Evolutionary conservation across 2,329 filamentous ascomycete genomes (phyloP).

Genomic region (Botrytis fragariae): DNA sequence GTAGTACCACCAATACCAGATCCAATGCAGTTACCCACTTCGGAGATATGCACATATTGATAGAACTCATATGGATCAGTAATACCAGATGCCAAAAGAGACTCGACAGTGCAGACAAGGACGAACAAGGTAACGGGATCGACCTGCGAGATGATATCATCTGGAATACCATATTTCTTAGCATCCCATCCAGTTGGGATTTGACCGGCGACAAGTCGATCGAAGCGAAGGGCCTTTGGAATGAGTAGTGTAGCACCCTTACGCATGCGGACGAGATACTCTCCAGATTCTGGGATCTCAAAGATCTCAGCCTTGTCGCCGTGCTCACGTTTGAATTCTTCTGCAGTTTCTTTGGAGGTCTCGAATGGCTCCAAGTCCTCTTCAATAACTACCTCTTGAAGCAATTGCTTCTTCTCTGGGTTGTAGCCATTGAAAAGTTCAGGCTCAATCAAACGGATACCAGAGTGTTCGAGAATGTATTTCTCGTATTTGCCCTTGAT

Average conservation of each 20-base stretch:
- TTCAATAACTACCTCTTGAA: constrained; percentile 96
- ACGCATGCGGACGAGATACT: constrained; percentile 91
- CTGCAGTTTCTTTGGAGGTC: constrained; percentile 92
- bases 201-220: constrained; percentile 94
- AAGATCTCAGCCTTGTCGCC: constrained; percentile 98
- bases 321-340: constrained; percentile 96
- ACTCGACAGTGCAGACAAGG: constrained; percentile 88
- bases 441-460: constrained; percentile 95
- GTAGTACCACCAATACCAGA: constrained; percentile 96
- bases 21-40: constrained; percentile 97
- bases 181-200: constrained; percentile 97
- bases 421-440: constrained; percentile 97
- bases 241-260: constrained; percentile 95
- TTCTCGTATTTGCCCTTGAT: constrained; percentile 98
- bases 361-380: constrained; percentile 97
- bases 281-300: constrained; percentile 87
- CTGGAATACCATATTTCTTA: constrained; percentile 91
- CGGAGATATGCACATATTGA: constrained; percentile 97
- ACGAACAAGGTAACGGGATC: constrained; percentile 96
- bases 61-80: constrained; percentile 99
- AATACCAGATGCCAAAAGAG: constrained; percentile 87
- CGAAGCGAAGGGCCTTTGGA: constrained; percentile 94
- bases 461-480: constrained; percentile 90
- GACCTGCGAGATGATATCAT: constrained; percentile 96
- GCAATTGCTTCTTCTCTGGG: constrained; percentile 96